phyloP scores from a whole-genome alignment of 768 basidiomycete species.

The Chalciporus sphaerocephalus region DNA sequence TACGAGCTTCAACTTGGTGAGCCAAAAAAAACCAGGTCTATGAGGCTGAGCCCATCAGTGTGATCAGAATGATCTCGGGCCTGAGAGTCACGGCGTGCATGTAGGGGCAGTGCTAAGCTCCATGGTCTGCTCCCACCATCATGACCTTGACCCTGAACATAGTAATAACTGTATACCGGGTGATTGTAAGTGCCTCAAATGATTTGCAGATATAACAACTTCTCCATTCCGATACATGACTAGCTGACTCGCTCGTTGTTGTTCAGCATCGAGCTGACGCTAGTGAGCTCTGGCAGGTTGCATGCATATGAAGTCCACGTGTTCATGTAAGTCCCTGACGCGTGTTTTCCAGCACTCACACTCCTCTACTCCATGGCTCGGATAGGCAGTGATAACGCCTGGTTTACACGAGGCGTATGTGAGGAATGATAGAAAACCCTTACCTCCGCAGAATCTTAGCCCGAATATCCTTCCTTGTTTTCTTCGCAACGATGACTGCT shows the following conservation, averaged over 20 bases:
- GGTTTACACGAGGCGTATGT: slow-evolving; percentile 28
- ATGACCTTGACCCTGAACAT: no score
- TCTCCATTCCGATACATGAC: no score
- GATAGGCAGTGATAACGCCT: slow-evolving; percentile 32
- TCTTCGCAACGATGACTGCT: slow-evolving; percentile 23
- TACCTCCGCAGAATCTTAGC: slow-evolving; percentile 3
- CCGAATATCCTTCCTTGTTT: slow-evolving; percentile 8
- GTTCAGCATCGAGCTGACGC: not conserved
- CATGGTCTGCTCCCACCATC: no score
- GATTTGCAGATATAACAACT: not conserved
- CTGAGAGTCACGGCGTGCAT: no score
- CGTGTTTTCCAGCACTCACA: slow-evolving; percentile 12
- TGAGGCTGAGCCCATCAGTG: no score
- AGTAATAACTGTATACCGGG: no score
- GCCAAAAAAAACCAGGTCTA: no score
- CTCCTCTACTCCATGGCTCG: slow-evolving; percentile 6
- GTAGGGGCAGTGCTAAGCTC: no score
- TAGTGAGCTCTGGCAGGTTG: not conserved
- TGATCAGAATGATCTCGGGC: no score
- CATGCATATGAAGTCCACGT: slow-evolving; percentile 27
- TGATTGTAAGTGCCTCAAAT: not conserved
- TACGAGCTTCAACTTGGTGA: no score
- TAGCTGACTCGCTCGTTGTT: no score
- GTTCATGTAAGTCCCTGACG: slow-evolving; percentile 6
- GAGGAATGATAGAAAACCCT: slow-evolving; percentile 29